Conservation (phyloP, 2,329 filamentous ascomycete genomes). For the Colletotrichum theobromicola region DNA sequence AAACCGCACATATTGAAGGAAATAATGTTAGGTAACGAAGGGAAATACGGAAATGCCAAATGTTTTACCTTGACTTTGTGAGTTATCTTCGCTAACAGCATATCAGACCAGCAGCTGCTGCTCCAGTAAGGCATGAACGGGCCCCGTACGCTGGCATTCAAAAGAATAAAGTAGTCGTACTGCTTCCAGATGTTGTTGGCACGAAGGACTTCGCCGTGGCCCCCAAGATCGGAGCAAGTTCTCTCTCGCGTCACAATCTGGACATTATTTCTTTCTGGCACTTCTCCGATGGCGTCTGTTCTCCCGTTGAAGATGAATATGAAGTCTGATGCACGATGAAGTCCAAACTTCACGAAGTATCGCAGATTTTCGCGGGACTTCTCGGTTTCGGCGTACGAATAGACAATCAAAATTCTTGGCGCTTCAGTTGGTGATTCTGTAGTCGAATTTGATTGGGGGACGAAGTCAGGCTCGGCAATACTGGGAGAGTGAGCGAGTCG, state of each 20-base stretch:
- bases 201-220: slow-evolving; percentile 18
- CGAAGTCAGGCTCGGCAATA: not conserved
- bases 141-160: slow-evolving; percentile 37
- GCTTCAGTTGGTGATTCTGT: not conserved
- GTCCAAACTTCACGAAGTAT: slow-evolving; percentile 38
- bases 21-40: not conserved
- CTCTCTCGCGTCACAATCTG: not conserved
- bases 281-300: slow-evolving; percentile 26
- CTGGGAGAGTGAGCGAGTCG: not conserved
- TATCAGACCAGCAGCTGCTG: slow-evolving; percentile 37
- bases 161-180: slow-evolving; percentile 38
- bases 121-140: slow-evolving; percentile 40
- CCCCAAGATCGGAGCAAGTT: not conserved
- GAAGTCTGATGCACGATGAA: slow-evolving; percentile 40
- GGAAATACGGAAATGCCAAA: not conserved
- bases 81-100: slow-evolving; percentile 33
- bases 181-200: slow-evolving; percentile 32
- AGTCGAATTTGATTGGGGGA: not conserved
- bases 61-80: slow-evolving; percentile 31
- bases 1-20: not conserved
- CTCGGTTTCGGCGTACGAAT: not conserved
- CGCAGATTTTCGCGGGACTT: slow-evolving; percentile 28
- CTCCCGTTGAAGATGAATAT: slow-evolving; percentile 42
- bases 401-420: not conserved
- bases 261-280: slow-evolving; percentile 26